Base-by-base conservation (phyloP, 192 early-diverging fungal genomes). In the Linnemannia zychae region DNA sequence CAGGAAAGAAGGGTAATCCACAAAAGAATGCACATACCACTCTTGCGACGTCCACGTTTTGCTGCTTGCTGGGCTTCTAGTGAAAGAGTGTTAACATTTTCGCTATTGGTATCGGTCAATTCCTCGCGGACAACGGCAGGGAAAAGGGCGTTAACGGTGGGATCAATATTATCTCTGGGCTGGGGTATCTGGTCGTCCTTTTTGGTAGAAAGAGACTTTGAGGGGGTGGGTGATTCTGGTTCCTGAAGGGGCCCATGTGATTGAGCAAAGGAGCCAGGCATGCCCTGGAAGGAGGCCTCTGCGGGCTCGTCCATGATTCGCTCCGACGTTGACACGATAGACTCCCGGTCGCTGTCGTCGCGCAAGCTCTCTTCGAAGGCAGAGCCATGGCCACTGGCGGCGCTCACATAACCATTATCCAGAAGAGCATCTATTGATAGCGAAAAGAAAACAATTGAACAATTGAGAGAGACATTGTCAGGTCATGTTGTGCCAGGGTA, bases 341-440 rank as follows among this genome's bases (percentile, higher is more conserved):
- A 85, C 48, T 90, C 87, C 36, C 77, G 81, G 53, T 89, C 90
- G 49, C 78, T 83, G 40, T 88, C 76, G 28, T 79, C 80, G 44
- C 82, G 81, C n/a, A 85, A 17, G 52, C 80, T 77, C 71, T 76
- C 83, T 20, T 87, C 88, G 48, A 89, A 89, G 40, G 91, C 91
- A n/a, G 88, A 87, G 72, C 91, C 91, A 78, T 91, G 90, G 22
- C 91, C 93, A 85, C 91, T 93, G 67, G 90, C 92, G 6, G 93
- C 94, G 76, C 93, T 94, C 67, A 93, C 94, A 79, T 95, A 95
- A 11, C 92, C 93, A 48, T 90, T 91, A 46, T 86, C 87, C 3
- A 85, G 77, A 22, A 71, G 73, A 65, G 67, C 53, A 47, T 84
- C 82, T 84, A 84, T 78, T 66, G 80, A 72, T 81, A 81, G 74